These are phyloP conservation scores for Colletotrichum tofieldiae DNA, from an alignment of 2,329 filamentous ascomycete genomes.

Conservation along the genomic window DNA sequence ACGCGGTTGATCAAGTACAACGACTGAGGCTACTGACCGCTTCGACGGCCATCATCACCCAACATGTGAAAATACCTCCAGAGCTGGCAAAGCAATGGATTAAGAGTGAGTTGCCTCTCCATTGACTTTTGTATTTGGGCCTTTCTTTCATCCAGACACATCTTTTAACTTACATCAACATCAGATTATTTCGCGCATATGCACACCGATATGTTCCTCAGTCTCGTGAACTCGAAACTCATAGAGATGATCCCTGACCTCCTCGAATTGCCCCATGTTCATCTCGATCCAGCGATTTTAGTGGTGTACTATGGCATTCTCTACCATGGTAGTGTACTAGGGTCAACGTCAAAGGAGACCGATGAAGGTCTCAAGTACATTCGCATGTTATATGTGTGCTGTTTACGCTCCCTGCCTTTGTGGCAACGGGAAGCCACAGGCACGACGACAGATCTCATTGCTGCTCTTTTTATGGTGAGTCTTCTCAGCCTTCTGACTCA, in stretches of 20 bases:
- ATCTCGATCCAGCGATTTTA: conserved; percentile 50
- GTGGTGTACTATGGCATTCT: conserved; percentile 52
- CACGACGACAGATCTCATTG: conserved; percentile 50
- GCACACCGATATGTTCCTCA: conserved; percentile 50
- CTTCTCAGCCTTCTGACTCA: not conserved
- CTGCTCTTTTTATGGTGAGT: conserved; percentile 49
- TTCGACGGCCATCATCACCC: conserved; percentile 45
- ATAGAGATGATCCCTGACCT: conserved; percentile 52
- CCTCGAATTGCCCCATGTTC: conserved; percentile 48
- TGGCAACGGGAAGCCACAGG: conserved; percentile 53
- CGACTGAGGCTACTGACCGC: conserved; percentile 46
- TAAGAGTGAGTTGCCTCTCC: conserved; percentile 43
- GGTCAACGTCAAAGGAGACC: not conserved
- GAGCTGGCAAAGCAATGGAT: conserved; percentile 50
- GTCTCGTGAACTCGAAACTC: conserved; percentile 47
- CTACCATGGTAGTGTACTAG: conserved; percentile 47
- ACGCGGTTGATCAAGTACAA: conserved; percentile 50
- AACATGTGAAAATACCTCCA: conserved; percentile 47
- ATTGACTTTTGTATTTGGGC: not conserved
- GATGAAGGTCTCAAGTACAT: conserved; percentile 5
- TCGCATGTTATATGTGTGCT: conserved; percentile 47
- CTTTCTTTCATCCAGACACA: too few relatives aligned
- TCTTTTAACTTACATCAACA: not conserved
- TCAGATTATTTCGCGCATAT: conserved; percentile 51
- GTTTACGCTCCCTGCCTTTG: conserved; percentile 49